Evolutionary conservation across 2,329 filamentous ascomycete species (phyloP).

Genomic region (Nigrospora sphaerica): DNA sequence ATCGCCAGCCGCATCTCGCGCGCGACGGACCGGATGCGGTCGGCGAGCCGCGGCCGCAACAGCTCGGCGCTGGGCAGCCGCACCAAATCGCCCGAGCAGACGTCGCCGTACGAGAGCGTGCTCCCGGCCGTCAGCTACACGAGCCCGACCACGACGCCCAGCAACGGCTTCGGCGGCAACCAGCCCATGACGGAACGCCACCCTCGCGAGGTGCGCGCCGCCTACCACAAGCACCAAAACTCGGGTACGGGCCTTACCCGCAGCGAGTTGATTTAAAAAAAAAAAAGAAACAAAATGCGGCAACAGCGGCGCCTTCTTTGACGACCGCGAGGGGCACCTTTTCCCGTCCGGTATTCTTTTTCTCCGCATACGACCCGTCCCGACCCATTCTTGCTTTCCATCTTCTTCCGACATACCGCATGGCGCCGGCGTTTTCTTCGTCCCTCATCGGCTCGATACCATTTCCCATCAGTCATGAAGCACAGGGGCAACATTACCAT

Average conservation of each 20-base stretch:
- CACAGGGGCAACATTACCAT: background rate
- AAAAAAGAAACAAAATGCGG: too few species aligned
- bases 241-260: conserved; percentile 44
- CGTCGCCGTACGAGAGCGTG: conserved; percentile 31
- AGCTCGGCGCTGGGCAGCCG: conserved; percentile 25
- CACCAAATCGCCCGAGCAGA: conserved; percentile 29
- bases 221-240: conserved; percentile 21
- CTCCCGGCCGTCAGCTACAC: conserved; percentile 19
- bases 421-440: conserved; percentile 24
- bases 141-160: conserved; percentile 5
- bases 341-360: background rate
- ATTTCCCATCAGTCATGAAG: conserved; percentile 8
- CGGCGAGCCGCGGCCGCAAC: conserved; percentile 49
- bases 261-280: conserved; percentile 48
- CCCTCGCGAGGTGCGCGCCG: conserved; percentile 28
- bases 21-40: conserved; percentile 53
- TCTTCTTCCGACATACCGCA: conserved; percentile 23
- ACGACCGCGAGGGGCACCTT: background rate
- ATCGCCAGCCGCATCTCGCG: conserved; percentile 48
- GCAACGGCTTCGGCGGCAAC: conserved; percentile 23
- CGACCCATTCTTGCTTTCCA: conserved; percentile 7
- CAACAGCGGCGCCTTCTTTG: too few species aligned
- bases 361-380: background rate
- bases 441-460: conserved; percentile 13
- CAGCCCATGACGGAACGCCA: conserved; percentile 19